phyloP scores from a whole-genome alignment of 2,329 filamentous ascomycete genomes.

The Monosporascus sp. region DNA sequence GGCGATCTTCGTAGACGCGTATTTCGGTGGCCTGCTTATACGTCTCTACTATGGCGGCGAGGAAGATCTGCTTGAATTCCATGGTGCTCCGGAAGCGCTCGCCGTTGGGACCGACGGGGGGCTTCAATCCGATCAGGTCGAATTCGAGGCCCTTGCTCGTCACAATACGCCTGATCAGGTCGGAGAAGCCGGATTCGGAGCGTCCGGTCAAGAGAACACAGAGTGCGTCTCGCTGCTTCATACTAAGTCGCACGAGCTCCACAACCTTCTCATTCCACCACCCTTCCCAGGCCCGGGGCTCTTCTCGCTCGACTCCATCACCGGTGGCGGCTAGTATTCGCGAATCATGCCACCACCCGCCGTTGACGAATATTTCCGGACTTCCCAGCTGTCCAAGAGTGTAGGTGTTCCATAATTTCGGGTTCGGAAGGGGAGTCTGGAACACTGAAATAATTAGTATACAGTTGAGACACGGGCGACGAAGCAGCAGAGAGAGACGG shows the following conservation, averaged over 20 bases:
- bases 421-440: conserved; percentile 83
- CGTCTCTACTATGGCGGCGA: conserved; percentile 76
- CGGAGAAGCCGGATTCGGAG: conserved; percentile 68
- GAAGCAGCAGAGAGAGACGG: not conserved
- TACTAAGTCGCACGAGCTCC: conserved; percentile 73
- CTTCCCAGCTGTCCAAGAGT: conserved; percentile 73
- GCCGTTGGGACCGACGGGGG: conserved; percentile 71
- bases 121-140: conserved; percentile 84
- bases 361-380: conserved; percentile 71
- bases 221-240: conserved; percentile 77
- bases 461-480: conserved; percentile 6
- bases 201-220: conserved; percentile 85
- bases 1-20: conserved; percentile 64
- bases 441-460: conserved; percentile 58
- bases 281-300: conserved; percentile 76
- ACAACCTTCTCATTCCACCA: conserved; percentile 96
- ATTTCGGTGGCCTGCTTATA: conserved; percentile 81
- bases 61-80: conserved; percentile 84
- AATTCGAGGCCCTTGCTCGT: conserved; percentile 75
- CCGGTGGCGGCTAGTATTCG: conserved; percentile 83
- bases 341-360: conserved; percentile 96
- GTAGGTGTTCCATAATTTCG: conserved; percentile 73
- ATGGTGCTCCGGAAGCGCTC: conserved; percentile 79
- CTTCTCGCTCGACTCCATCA: conserved; percentile 74
- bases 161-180: conserved; percentile 76